Evolutionary conservation across 2,329 filamentous ascomycete genomes (phyloP).

Genomic region (Ophiostoma sp.): DNA sequence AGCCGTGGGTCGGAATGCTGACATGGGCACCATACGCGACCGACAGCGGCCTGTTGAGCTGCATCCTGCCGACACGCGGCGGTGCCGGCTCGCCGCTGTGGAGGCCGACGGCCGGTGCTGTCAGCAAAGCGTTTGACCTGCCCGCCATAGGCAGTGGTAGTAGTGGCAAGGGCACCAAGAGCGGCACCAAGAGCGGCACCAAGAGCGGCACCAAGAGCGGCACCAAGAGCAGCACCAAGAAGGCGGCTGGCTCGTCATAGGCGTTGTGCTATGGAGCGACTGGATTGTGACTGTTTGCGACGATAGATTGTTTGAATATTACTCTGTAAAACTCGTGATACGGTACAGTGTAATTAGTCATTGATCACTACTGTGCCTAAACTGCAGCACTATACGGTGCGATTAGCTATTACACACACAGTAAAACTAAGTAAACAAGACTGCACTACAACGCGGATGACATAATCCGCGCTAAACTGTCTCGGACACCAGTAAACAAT

Average conservation of each 20-base stretch:
- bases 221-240: conserved; percentile 13
- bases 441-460: background rate
- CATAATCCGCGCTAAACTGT: conserved; percentile 6
- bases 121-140: conserved; percentile 59
- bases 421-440: background rate
- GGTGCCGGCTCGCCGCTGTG: conserved; percentile 39
- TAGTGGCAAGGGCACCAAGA: conserved; percentile 15
- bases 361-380: too few species aligned
- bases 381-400: background rate
- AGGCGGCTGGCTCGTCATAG: conserved; percentile 4
- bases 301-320: background rate
- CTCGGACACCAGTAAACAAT: conserved; percentile 26
- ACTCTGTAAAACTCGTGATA: background rate
- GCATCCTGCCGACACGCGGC: conserved; percentile 17
- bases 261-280: background rate
- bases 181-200: conserved; percentile 11
- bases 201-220: conserved; percentile 17
- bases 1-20: conserved; percentile 89
- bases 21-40: conserved; percentile 63
- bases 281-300: background rate
- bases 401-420: background rate
- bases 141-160: conserved; percentile 45
- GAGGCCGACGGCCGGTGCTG: conserved; percentile 60
- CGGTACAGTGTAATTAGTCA: background rate
- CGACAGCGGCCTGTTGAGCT: conserved; percentile 20